Evolutionary conservation across 1,284 basidiomycete genomes (phyloP), one percentile per base, ranked within the genome.

Genomic region (Cutaneotrichosporon spelunceum): DNA sequence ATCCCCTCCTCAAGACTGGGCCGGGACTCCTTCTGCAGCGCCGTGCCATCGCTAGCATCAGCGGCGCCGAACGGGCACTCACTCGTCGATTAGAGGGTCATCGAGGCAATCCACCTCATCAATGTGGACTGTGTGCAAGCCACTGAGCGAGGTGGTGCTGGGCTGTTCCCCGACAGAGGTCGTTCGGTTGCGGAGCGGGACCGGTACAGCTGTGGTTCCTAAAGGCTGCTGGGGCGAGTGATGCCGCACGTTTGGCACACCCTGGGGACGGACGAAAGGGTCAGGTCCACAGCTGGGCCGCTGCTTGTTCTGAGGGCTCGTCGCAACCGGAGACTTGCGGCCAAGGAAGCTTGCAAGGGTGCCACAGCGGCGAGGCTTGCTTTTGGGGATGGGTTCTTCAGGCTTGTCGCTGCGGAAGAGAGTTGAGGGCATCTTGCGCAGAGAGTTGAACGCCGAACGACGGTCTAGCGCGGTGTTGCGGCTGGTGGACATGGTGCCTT

Each of bases 281-380:
- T 77, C 75, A 29, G 70, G 71, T 11, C 70, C 71, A 53, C 75
- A 72, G 44, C 72, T 74, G 1, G 74, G 69, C 9, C 66, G 60
- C 19, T 70, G 61, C 39, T 54, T 70, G 62, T 57, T 53, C 44
- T 62, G 56, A 6, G 61, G 58, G 1, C 16, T n/a, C 24, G 8
- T 30, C 19, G 9, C 48, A 23, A 26, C 16, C 4, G 48, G 26
- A 5, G 26, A 26, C 48, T 50, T 50, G 33, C 52, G 52, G 23
- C 21, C 33, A 4, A 36, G 23, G 19, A 53, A 26, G 33, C 34
- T 26, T 4, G 34, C 21, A 23, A 53, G 52, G 21, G 21, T 23
- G n/a, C 34, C 33, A 11, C 34, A 21, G 34, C 52, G 52, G 1
- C 52, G 52, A 2, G 21, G 52, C 16, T 53, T 53, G 34, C 39